Evolutionary conservation across 2,329 filamentous ascomycete genomes (phyloP), one percentile per base, ranked within the genome.

Genomic region (Neophaeococcomyces mojaviensis): DNA sequence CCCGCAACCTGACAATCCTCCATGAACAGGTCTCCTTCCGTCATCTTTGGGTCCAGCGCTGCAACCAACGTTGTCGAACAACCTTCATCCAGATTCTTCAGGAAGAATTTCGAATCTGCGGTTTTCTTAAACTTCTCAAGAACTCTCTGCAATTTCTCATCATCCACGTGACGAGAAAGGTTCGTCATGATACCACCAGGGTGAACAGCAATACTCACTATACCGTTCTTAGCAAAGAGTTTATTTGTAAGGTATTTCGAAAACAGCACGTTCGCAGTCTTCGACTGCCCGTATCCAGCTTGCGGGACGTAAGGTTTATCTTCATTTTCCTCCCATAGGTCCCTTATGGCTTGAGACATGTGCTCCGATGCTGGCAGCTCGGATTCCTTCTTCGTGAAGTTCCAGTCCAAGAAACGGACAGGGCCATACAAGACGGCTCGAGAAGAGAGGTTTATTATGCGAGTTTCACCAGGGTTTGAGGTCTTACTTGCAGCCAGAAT

Each of bases 191-290:
- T 48, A 10, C 20, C 50, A 15, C 69, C 69, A 16, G 66, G 68
- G 50, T 69, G 64, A n/a, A 68, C 56, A 15, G 63, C 59, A 49
- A 62, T 68, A 30, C 64, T 61, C 30, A 56, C 54, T 22, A 69
- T 54, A 8, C 64, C 63, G 35, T 57, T 53, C 46, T 56, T 54
- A n/a, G 47, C 18, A 32, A 42, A 43, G 10, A 53, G 20, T 24
- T 31, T 24, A 20, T 34, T 18, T 24, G 64, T 67, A 22, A 71
- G 58, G 1, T 59, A 63, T 1, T 68, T 51, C 2, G 66, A 60
- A 50, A 68, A 68, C 30, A 74, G 54, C 38, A 73, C 64, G 44
- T 70, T 70, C 16, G 69, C 70, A 3, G 66, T 68, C 59, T 74
- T 74, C 34, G 59, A 58, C 46, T 72, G 68, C 3, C 65, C 68